Conservation (phyloP, 352 stramenopile species). For the Pythium chondricola region DNA sequence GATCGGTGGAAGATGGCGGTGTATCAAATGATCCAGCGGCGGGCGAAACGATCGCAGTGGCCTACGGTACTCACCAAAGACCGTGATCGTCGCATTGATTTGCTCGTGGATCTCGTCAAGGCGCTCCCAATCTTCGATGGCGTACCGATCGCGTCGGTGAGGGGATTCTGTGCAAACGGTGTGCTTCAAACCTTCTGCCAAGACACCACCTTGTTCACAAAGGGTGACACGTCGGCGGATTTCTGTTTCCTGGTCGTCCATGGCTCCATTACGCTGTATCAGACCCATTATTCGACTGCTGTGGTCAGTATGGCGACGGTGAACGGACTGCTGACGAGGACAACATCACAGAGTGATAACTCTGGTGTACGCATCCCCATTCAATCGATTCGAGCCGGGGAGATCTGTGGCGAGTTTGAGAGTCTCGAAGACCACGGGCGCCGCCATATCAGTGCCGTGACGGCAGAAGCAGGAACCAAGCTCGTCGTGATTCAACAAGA, state of each 20-base stretch:
- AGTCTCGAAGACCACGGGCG: constrained; percentile 18
- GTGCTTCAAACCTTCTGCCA: constrained; percentile 23
- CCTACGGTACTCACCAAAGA: constrained; percentile 25
- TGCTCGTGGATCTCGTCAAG: constrained; percentile 31
- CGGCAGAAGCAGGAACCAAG: constrained; percentile 19
- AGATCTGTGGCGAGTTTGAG: constrained; percentile 49
- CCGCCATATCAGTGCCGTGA: constrained; percentile 26
- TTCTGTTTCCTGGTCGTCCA: constrained; percentile 32
- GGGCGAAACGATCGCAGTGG: constrained; percentile 28
- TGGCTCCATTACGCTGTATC: constrained; percentile 30
- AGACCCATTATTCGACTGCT: constrained; percentile 12
- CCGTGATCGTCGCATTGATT: constrained; percentile 26
- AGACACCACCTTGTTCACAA: constrained; percentile 28
- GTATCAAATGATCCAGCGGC: constrained; percentile 26
- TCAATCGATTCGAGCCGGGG: constrained; percentile 21
- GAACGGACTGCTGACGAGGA: not conserved
- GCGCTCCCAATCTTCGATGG: constrained; percentile 26
- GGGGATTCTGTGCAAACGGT: constrained; percentile 26
- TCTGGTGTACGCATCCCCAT: constrained; percentile 21
- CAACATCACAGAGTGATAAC: constrained; percentile 5
- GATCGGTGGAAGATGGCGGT: constrained; percentile 31
- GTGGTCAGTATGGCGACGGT: not conserved
- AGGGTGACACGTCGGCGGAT: constrained; percentile 21
- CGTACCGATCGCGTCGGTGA: constrained; percentile 9
- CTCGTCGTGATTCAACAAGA: constrained; percentile 30